Evolutionary conservation across 2,329 filamentous ascomycete species (phyloP), one percentile per base, ranked within the genome.

Genomic region (Scedosporium boydii): DNA sequence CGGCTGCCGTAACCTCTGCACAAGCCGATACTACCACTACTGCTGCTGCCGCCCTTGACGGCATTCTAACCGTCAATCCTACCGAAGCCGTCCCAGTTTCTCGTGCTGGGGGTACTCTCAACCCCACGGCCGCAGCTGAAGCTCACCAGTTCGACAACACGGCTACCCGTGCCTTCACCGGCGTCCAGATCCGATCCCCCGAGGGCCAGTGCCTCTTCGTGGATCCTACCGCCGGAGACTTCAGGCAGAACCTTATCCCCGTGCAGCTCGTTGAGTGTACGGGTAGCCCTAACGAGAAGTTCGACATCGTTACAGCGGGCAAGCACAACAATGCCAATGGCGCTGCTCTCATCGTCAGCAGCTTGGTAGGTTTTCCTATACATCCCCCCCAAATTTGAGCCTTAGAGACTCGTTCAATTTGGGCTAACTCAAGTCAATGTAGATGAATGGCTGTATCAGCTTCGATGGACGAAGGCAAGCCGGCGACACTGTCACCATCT

Each of bases 201-300:
- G 76, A 79, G 64, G 80, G 80, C 27, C 74, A 78, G 60, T 83
- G 80, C 63, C 73, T 83, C n/a, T 81, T 76, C 41, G 69, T 82
- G 55, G 78, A 83, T 66, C 77, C 79, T 0, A 78, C 78, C 1
- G 80, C 79, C 0, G 81, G 80, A 42, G 80, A 83, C 66, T 83
- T 82, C 69, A 78, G 80, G 5, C 73, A 79, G 69, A 83, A 83
- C 66, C 71, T 83, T 57, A 81, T 82, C 59, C 80, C 80, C 1
- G 70, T 83, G 7, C 72, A 74, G 23, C 67, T 82, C 9, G 76
- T 77, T 7, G 68, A 70, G 29, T 83, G 81, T 69, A 70, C 72
- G 34, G 78, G 76, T 38, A 73, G 75, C 4, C 70, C 75, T 3
- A 78, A 77, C 59, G 77, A 82, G 69, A 77, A 77, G 66, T 83